Base-by-base conservation (phyloP, 2,329 filamentous ascomycete genomes). In the Pseudogymnoascus sp. region DNA sequence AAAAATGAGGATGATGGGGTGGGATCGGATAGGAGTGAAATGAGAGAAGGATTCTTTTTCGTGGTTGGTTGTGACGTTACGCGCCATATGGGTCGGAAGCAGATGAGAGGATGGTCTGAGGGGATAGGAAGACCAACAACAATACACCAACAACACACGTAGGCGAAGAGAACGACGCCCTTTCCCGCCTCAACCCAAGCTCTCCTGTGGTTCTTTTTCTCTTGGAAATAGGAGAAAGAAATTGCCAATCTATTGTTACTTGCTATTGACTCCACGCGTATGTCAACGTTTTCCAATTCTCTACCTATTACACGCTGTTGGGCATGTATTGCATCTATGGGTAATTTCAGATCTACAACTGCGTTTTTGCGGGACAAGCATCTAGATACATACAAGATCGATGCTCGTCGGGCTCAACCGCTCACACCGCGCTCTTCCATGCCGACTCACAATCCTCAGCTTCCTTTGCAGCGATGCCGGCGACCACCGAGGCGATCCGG, bases 401-500 rank as follows among this genome's bases (percentile, higher is more conserved):
- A 57, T 19, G 8, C n/a, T 34, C 28, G 3, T 57, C 51, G 28
- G 51, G 21, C n/a, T 21, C n/a, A 19, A 57, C 28, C n/a, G 51
- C 51, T 57, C 51, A 57, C 10, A 19, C 51, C 3, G 28, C 28
- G 16, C 28, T 21, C 60, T 41, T 61, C 19, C 11, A 23, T 13
- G 60, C 36, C 19, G 16, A 2, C 28, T 41, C 34, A 6, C 19
- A 19, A 2, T 41, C 60, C 21, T 39, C 23, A 61, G 34, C 60
- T 61, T 61, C 60, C 60, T 61, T 43, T 36, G 60, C 60, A 31
- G 60, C 60, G n/a, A 61, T 61, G 13, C 34, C 34, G 39, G 60
- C 60, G 25, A 61, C 60, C 60, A 61, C 60, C 34, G 36, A 39
- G 39, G 25, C 60, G 36, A 61, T 61, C 39, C 60, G 13, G 21